A percentile compares a stretch with the other conserved stretches of the same genome.
Evolutionary conservation across 495 filamentous ascomycete genomes (phyloP).

Genomic region (Daldinia bambusicola): DNA sequence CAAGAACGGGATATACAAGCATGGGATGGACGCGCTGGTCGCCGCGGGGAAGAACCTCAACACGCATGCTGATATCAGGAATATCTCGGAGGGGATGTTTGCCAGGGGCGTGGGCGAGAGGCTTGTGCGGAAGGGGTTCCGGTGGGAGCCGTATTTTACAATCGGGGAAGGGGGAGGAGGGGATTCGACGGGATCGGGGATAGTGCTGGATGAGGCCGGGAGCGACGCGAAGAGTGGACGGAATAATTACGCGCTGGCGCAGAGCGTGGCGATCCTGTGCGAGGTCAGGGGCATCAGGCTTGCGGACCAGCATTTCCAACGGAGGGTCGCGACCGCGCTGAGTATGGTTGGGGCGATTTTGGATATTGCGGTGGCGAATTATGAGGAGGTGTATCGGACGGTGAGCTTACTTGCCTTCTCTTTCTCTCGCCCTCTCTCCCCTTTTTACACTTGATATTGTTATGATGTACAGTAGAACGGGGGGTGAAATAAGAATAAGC

Average conservation of each 20-base stretch:
- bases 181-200: constrained; percentile 3
- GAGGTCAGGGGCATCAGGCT: constrained; percentile 50
- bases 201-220: constrained; percentile 47
- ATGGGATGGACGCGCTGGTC: constrained; percentile 49
- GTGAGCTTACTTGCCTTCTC: constrained; percentile 11
- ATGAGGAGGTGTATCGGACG: constrained; percentile 43
- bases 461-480: too few species aligned
- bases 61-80: constrained; percentile 47
- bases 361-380: constrained; percentile 46
- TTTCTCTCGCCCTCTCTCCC: not conserved
- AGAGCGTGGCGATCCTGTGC: constrained; percentile 46
- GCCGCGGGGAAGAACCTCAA: constrained; percentile 52
- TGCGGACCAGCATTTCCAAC: constrained; percentile 49
- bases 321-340: constrained; percentile 46
- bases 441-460: too few species aligned
- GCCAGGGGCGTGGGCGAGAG: constrained; percentile 36
- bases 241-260: constrained; percentile 48
- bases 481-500: not conserved
- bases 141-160: constrained; percentile 52
- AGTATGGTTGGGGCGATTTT: constrained; percentile 48
- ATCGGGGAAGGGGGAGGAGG: too few species aligned
- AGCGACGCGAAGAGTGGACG: constrained; percentile 49
- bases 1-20: constrained; percentile 38
- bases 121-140: constrained; percentile 39
- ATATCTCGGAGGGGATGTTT: constrained; percentile 49